Evolutionary conservation across 2,329 filamentous ascomycete species (phyloP).

Genomic region (Cercospora brassicicola): DNA sequence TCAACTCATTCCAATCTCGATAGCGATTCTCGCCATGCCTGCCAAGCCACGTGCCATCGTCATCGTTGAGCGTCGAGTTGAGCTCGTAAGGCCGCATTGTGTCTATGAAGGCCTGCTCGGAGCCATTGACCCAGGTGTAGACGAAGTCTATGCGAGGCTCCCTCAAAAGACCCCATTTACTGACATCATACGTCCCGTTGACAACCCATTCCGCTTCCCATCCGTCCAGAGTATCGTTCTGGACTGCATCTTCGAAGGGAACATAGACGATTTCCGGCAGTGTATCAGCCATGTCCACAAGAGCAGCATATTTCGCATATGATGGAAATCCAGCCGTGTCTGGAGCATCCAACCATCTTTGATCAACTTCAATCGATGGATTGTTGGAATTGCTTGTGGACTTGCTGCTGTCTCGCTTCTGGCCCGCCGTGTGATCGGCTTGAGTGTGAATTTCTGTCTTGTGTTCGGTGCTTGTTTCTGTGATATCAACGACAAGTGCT

Average conservation of each 20-base stretch:
- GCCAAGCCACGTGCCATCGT: not conserved
- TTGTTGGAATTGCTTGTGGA: not conserved
- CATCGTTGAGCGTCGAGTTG: not conserved
- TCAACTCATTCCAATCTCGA: slow-evolving; percentile 15
- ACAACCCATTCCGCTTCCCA: not conserved
- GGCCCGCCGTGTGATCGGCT: too few species aligned
- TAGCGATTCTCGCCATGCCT: slow-evolving; percentile 4
- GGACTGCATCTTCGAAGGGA: not conserved
- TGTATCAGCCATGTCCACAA: not conserved
- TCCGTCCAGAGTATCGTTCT: not conserved
- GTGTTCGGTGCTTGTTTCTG: too few species aligned
- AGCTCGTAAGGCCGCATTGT: not conserved
- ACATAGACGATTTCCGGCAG: not conserved
- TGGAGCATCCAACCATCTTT: not conserved
- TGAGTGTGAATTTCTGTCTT: too few species aligned
- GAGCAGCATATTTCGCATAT: not conserved
- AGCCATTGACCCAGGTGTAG: not conserved
- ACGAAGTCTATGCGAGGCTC: not conserved
- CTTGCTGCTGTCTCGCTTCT: too few species aligned
- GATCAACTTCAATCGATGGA: not conserved
- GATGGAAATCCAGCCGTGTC: not conserved
- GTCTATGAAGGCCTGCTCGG: not conserved
- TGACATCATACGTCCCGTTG: not conserved
- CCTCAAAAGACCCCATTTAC: not conserved
- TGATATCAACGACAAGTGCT: too few species aligned